Base-by-base conservation (phyloP, 805 yeast species). In the Candida mattraensis region DNA sequence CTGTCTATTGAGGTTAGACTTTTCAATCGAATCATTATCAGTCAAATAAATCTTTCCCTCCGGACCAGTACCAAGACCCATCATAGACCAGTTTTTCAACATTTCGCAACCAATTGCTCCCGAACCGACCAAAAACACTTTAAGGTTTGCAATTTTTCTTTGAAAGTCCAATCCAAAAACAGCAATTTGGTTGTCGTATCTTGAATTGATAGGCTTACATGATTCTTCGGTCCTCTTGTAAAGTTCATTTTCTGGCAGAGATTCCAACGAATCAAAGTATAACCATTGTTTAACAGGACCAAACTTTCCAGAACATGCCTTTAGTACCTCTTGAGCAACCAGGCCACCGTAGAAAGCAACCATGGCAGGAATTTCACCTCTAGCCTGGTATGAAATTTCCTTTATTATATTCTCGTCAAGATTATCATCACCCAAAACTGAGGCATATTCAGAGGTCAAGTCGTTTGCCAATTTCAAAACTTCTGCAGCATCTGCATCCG, bases 71-170 rank as follows among this genome's bases (percentile, higher is more conserved):
- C 95, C 98, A 35, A 93, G 67, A 28, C 99, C 99, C 77, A 89
- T 74, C 75, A 93, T 74, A 5, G 99, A 96, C 98, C 98, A 93
- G 58, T 87, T 89, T 66, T 93, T 93, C 54, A 93, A 72, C 89
- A 93, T 91, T 66, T 93, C 99, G 69, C 99, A 93, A 24, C 99
- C 99, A 69, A 93, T 93, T 13, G 99, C 99, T 59, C 99, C 99
- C 2, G 97, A 74, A 28, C 99, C 99, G 25, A 93, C 99, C 48
- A 93, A 69, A 62, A 93, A 91, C 3, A 89, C 87, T 54, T 78
- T 83, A 45, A 84, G 67, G 61, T 89, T 87, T 24, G 86, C 77
- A 39, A 93, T 66, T 28, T 66, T 67, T 53, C 83, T 78, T 57
- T 87, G 91, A 64, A 77, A 87, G 27, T 76, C 77, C 31, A 74